A percentile compares a stretch with the other conserved stretches of the same genome.
These are phyloP conservation scores for Parasarocladium wereldwijsianum DNA, from an alignment of 2,329 filamentous ascomycete genomes.

Conservation along the genomic window DNA sequence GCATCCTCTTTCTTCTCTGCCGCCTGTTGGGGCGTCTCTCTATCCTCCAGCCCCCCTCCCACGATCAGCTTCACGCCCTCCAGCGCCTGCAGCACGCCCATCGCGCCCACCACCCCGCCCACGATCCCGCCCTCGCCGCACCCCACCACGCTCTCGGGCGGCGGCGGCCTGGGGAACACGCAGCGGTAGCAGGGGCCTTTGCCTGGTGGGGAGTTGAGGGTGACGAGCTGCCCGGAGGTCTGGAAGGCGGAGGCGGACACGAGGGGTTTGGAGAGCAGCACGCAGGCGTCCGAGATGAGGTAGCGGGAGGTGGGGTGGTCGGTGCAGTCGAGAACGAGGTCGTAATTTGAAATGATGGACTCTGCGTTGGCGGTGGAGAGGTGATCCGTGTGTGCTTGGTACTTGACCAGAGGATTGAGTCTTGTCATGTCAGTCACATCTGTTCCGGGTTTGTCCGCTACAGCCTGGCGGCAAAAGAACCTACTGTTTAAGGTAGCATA, in stretches of 20 bases:
- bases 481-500: slow-evolving; percentile 41
- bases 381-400: slow-evolving; percentile 46
- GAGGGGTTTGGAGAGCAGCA: slow-evolving; percentile 63
- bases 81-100: slow-evolving; percentile 85
- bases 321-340: slow-evolving; percentile 85
- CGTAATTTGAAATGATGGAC: slow-evolving; percentile 53
- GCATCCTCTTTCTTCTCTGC: too few relatives aligned
- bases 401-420: slow-evolving; percentile 58
- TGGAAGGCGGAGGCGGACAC: slow-evolving; percentile 82
- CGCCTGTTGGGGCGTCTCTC: too few relatives aligned
- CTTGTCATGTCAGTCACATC: slow-evolving; percentile 21
- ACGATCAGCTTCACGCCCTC: slow-evolving; percentile 78
- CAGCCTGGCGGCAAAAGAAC: slow-evolving; percentile 6
- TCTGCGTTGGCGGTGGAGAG: slow-evolving; percentile 56
- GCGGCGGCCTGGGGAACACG: slow-evolving; percentile 77
- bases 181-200: slow-evolving; percentile 81
- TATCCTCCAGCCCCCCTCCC: slow-evolving; percentile 16
- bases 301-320: slow-evolving; percentile 88
- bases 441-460: not conserved
- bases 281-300: slow-evolving; percentile 79
- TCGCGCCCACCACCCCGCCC: slow-evolving; percentile 80
- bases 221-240: slow-evolving; percentile 78
- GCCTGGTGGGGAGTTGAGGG: slow-evolving; percentile 72
- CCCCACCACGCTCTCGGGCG: slow-evolving; percentile 64
- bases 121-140: slow-evolving; percentile 90